Evolutionary conservation across 331 rosid species (phyloP), one percentile per base, ranked within the genome.

Genomic region (Acacia pycnantha): DNA sequence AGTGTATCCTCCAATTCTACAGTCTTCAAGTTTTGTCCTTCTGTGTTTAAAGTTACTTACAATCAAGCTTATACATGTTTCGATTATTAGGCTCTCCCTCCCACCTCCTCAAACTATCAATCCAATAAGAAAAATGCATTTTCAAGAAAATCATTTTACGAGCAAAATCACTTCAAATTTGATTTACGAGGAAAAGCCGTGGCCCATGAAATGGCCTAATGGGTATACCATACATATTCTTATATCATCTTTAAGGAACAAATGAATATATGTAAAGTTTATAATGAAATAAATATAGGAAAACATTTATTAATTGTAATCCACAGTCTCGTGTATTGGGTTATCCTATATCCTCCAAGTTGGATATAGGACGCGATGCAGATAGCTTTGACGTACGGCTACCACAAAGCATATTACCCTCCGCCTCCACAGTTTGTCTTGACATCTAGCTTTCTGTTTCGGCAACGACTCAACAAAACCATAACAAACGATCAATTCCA

Each of bases 401-500:
- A 58, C 77, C 35, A 61, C 84, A 76, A 76, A 41, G 88, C 76
- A 77, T 81, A 44, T 43, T 61, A 43, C n/a, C 71, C 56, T n/a
- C 82, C 73, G 69, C 14, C 43, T 74, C 62, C 64, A 56, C 22
- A 11, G 19, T 18, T 67, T 35, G 48, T 51, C 84, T 81, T 77
- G 37, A 21, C 22, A 37, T 66, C 71, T 67, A 54, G n/a, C 62
- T 82, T 81, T 58, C 22, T 21, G 79, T 80, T 72, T 80, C 83
- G 18, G 74, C 44, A 77, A 72, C 61, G 69, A 19, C 78, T 41
- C 53, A 61, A 70, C 73, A 77, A 72, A 53, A 44, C 44, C 77
- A 62, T 61, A 11, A 11, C 11, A 53, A 75, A 71, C 53, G 19
- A 76, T 33, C 59, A 51, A 61, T 82, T 35, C 70, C 64, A 67